Conservation (phyloP, 2,329 filamentous ascomycete genomes). For the Epichloe sp. region DNA sequence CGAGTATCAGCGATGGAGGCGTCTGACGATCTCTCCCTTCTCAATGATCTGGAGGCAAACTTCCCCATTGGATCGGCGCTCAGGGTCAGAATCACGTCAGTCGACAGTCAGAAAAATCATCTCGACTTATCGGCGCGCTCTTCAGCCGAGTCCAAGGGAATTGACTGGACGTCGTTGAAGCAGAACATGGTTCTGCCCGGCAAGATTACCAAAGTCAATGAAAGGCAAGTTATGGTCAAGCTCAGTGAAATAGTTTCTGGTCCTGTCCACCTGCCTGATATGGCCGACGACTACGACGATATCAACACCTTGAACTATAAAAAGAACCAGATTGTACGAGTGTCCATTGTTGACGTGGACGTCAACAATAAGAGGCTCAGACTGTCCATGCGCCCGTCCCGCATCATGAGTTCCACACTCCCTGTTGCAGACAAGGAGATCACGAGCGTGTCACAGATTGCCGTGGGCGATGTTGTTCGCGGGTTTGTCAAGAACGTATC, state of each 20-base stretch:
- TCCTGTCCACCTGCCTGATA: slow-evolving; percentile 67
- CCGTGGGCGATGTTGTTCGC: slow-evolving; percentile 65
- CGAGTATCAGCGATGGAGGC: slow-evolving; percentile 72
- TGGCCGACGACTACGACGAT: slow-evolving; percentile 75
- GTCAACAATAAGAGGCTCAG: slow-evolving; percentile 70
- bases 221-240: slow-evolving; percentile 73
- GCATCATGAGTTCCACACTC: slow-evolving; percentile 74
- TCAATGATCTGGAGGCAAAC: slow-evolving; percentile 62
- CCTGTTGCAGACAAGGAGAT: slow-evolving; percentile 74
- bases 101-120: slow-evolving; percentile 59
- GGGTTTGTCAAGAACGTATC: slow-evolving; percentile 87
- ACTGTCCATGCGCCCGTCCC: slow-evolving; percentile 74
- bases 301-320: slow-evolving; percentile 62
- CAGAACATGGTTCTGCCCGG: slow-evolving; percentile 72
- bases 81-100: slow-evolving; percentile 61
- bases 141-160: slow-evolving; percentile 29
- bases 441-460: slow-evolving; percentile 53
- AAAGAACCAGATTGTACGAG: slow-evolving; percentile 77
- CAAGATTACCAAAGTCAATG: slow-evolving; percentile 72
- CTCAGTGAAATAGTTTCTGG: slow-evolving; percentile 70
- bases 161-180: slow-evolving; percentile 60
- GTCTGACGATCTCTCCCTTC: slow-evolving; percentile 69
- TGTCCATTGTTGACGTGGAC: slow-evolving; percentile 75
- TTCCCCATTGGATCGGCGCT: slow-evolving; percentile 83
- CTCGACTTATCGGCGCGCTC: slow-evolving; percentile 74